phyloP scores from a whole-genome alignment of 139 green algal species.

The Tetratostichococcus sp. region DNA sequence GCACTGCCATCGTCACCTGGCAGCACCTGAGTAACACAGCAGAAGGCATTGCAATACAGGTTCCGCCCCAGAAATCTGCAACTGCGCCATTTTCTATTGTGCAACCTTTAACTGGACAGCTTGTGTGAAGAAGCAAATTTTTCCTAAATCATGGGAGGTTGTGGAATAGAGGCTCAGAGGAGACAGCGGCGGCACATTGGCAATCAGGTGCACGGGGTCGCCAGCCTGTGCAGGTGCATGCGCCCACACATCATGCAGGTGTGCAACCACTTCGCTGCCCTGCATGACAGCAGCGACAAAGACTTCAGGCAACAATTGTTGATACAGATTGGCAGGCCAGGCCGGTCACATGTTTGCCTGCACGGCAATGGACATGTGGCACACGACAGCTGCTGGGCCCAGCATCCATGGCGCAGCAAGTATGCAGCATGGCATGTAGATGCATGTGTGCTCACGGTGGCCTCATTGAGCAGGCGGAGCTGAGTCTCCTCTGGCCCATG shows the following conservation, averaged over 20 bases:
- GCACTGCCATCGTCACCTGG: not conserved
- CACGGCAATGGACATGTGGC: too few species aligned
- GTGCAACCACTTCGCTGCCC: constrained; percentile 34
- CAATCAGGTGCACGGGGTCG: constrained; percentile 60
- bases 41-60: too few species aligned
- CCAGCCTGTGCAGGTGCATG: constrained; percentile 41
- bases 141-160: too few species aligned
- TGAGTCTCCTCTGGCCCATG: constrained; percentile 9
- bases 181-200: not conserved
- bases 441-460: constrained; percentile 23
- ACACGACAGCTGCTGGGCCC: too few species aligned
- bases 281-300: constrained; percentile 11
- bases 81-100: too few species aligned
- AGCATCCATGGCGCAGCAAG: not conserved
- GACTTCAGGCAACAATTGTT: not conserved
- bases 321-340: too few species aligned
- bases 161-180: too few species aligned
- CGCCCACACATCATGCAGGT: constrained; percentile 51
- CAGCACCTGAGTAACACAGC: not conserved
- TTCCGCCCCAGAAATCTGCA: too few species aligned
- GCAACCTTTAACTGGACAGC: too few species aligned
- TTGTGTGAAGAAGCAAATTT: too few species aligned
- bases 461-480: constrained; percentile 45
- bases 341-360: too few species aligned
- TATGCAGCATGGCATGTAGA: not conserved